These are phyloP conservation scores for Boletus sensibilis DNA, from an alignment of 768 basidiomycete genomes.

Conservation along the genomic window DNA sequence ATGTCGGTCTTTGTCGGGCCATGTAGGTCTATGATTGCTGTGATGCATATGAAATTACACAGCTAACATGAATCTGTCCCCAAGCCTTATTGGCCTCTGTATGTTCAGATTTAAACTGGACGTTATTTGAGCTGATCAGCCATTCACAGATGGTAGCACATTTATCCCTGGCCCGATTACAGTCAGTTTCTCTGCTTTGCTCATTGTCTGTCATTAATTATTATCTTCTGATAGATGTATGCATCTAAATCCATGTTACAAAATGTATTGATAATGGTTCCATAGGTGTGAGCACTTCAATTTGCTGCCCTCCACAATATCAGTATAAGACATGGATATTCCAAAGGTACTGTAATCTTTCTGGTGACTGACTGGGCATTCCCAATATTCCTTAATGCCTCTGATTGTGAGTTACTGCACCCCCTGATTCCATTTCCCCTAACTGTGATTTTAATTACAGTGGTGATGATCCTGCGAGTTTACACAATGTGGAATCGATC, in stretches of 20 bases:
- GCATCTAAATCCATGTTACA: background rate
- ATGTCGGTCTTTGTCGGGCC: background rate
- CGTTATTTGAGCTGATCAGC: background rate
- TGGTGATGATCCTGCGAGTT: conserved; percentile 11
- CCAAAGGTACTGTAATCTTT: background rate
- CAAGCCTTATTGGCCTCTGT: background rate
- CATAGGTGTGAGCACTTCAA: conserved; percentile 2
- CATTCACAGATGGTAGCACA: background rate
- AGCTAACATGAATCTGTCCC: background rate
- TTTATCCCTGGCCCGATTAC: background rate
- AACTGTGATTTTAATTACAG: background rate
- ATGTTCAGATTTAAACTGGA: background rate
- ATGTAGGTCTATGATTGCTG: background rate
- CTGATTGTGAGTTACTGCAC: background rate
- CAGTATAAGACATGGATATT: background rate
- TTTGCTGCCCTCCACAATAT: background rate
- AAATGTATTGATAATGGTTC: background rate
- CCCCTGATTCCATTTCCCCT: background rate
- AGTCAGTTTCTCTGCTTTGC: background rate
- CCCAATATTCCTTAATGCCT: background rate
- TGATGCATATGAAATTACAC: too few species aligned
- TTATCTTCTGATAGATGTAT: background rate
- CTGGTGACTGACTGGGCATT: background rate
- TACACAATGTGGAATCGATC: conserved; percentile 12
- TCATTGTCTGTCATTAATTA: background rate